A percentile compares a stretch with the other conserved stretches of the same genome.
These are phyloP conservation scores for Gossypium schwendimanii DNA, from an alignment of 441 rosid species.

Conservation along the genomic window DNA sequence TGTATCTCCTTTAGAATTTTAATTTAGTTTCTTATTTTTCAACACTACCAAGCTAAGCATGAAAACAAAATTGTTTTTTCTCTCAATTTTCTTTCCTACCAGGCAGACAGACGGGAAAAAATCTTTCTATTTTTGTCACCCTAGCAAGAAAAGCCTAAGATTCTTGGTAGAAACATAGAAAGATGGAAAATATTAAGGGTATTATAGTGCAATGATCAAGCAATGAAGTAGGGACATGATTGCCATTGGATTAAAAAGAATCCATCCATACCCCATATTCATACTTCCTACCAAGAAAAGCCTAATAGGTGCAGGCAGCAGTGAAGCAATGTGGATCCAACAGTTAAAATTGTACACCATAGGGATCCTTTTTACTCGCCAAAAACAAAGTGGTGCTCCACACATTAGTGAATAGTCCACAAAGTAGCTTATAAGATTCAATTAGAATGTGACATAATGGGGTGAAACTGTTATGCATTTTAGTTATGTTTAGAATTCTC, in stretches of 20 bases:
- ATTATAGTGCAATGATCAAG: background rate
- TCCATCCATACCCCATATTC: background rate
- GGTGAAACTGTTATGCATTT: background rate
- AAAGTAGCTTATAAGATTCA: background rate
- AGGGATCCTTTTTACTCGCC: background rate
- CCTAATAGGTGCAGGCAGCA: background rate
- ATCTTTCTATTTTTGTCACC: no score
- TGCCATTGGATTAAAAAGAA: background rate
- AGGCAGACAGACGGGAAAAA: no score
- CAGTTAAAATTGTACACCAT: background rate
- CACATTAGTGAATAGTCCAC: background rate
- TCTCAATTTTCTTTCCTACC: no score
- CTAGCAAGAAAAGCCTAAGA: no score
- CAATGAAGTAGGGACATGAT: background rate
- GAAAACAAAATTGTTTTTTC: no score
- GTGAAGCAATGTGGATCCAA: background rate
- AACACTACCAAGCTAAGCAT: no score
- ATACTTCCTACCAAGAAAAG: background rate
- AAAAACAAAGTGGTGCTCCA: background rate
- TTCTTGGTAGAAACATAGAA: background rate
- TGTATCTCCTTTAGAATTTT: no score
- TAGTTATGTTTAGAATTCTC: background rate
- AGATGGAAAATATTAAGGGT: background rate
- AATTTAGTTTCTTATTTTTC: no score
- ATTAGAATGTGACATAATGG: background rate